phyloP scores from a whole-genome alignment of 2,329 filamentous ascomycete genomes.

The Trichoderma koningii region DNA sequence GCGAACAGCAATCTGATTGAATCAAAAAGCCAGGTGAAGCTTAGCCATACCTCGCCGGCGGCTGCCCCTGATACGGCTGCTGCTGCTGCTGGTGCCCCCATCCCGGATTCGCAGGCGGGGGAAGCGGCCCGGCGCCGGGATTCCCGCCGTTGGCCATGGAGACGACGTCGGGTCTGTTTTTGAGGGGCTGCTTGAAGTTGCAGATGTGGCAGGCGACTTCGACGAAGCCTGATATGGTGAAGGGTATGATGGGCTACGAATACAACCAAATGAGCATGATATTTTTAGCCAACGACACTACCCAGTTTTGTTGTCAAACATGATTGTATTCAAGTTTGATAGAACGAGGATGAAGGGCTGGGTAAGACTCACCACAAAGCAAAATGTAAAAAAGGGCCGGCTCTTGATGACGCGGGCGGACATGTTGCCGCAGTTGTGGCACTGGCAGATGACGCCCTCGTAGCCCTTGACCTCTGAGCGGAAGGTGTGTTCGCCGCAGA shows the following conservation, averaged over 20 bases:
- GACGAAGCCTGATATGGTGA: constrained; percentile 66
- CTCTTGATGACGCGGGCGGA: constrained; percentile 62
- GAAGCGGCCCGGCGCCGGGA: constrained; percentile 32
- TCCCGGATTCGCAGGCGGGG: constrained; percentile 34
- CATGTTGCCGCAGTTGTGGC: constrained; percentile 68
- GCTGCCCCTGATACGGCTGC: constrained; percentile 8
- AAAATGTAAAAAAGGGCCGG: constrained; percentile 77
- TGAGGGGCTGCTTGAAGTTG: constrained; percentile 70
- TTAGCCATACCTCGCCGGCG: constrained; percentile 23
- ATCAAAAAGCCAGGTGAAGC: too few relatives aligned
- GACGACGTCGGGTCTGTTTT: constrained; percentile 58
- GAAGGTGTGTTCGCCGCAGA: constrained; percentile 64
- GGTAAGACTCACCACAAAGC: constrained; percentile 68
- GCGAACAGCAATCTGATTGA: too few relatives aligned
- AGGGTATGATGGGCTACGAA: constrained; percentile 66
- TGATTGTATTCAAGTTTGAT: too few relatives aligned
- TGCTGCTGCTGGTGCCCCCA: constrained; percentile 2
- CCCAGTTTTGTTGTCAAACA: too few relatives aligned
- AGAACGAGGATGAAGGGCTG: too few relatives aligned
- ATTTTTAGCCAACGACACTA: not conserved
- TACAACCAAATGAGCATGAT: not conserved
- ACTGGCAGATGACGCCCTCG: constrained; percentile 62
- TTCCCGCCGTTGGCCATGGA: constrained; percentile 51
- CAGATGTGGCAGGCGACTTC: constrained; percentile 75
- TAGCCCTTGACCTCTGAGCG: constrained; percentile 62